These are phyloP conservation scores for Chrysanthemum makinoi DNA, from an alignment of 129 eudicot genomes.

Conservation along the genomic window DNA sequence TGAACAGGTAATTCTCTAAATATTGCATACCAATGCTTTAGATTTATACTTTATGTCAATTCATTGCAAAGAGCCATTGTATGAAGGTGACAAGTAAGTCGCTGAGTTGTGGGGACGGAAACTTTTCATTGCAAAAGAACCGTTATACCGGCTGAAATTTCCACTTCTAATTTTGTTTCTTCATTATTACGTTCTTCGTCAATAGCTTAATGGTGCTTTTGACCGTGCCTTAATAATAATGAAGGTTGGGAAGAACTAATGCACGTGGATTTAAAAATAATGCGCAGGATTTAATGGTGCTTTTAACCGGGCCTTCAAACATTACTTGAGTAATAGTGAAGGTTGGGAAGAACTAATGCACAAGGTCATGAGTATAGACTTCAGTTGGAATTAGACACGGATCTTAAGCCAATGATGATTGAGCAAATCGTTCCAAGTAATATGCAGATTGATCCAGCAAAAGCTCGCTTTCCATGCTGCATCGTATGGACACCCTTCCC, in stretches of 20 bases:
- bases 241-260: constrained; percentile 79
- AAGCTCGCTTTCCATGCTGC: constrained; percentile 83
- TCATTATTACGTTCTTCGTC: not conserved
- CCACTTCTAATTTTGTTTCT: not conserved
- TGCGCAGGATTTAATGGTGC: constrained; percentile 69
- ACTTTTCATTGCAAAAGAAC: not conserved
- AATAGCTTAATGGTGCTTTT: constrained; percentile 51
- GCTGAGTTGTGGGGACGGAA: no score
- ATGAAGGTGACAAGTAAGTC: not conserved
- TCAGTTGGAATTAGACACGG: constrained; percentile 48
- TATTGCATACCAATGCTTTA: not conserved
- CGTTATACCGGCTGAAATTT: not conserved
- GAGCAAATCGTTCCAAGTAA: constrained; percentile 31
- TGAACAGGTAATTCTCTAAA: constrained; percentile 56
- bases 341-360: constrained; percentile 78
- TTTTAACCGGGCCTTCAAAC: constrained; percentile 67
- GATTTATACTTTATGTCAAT: not conserved
- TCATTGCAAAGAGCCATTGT: not conserved
- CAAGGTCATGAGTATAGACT: constrained; percentile 85
- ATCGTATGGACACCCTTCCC: constrained; percentile 96
- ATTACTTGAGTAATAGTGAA: constrained; percentile 49
- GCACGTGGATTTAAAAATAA: constrained; percentile 36
- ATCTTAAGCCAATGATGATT: constrained; percentile 41
- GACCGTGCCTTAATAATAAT: constrained; percentile 65
- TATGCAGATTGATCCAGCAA: constrained; percentile 62